Evolutionary conservation across 2,329 filamentous ascomycete genomes (phyloP), one percentile per base, ranked within the genome.

Genomic region (Blastomyces gilchristii): DNA sequence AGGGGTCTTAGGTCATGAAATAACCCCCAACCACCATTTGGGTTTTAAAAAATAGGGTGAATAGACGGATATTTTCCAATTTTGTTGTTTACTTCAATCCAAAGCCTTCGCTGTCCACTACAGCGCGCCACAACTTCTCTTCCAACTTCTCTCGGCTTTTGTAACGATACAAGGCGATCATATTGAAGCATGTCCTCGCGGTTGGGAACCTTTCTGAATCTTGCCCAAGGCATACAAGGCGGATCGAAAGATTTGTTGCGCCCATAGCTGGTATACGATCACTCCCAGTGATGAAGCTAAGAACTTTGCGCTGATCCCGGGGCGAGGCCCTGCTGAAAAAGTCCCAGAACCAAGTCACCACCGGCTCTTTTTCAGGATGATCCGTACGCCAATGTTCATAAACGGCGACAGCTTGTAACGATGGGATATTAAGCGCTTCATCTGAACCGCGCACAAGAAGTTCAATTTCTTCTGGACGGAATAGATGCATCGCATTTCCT

Each of bases 101-200:
- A 81, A 97, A 97, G 2, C 92, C 92, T 74, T 96, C 91, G 71
- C 91, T 95, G 75, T 92, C 91, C 67, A 85, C 80, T n/a, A 96
- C 91, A 3, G 92, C 92, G 66, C 85, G 83, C 91, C 91, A 96
- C 41, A 97, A 78, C 78, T 86, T 85, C 60, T 75, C 77, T 73
- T 90, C 87, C 64, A 96, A 74, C 67, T 83, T 86, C 71, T 86
- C 81, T 68, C 81, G 84, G 3, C 83, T 85, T 45, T 75, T 72
- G 74, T 93, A 96, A 56, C 85, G 82, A 77, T 87, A 93, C 63
- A 97, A 77, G 4, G 87, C 86, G 66, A 97, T 71, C 73, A 87
- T 85, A 73, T 96, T 96, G 77, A 97, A 97, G 74, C 92, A 97
- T 8, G 92, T 97, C 70, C 91, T 83, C 22, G 92, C 92, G 25